Percentiles rank a stretch among this genome's conserved stretches.
Conservation (phyloP, 192 early-diverging fungal genomes). For the Coemansia sp. region DNA sequence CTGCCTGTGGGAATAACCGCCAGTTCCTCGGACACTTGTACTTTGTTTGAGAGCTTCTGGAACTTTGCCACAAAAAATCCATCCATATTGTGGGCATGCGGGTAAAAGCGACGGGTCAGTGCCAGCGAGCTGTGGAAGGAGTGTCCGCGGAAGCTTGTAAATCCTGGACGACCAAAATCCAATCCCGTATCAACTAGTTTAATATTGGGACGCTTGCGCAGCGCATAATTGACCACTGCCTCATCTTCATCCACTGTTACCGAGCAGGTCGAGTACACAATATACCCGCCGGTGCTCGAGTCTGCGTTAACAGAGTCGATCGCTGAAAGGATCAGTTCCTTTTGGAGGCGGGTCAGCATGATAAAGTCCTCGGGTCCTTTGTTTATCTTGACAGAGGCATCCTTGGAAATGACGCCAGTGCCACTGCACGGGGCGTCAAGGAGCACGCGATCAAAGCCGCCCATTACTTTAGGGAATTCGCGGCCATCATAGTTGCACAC, state of each 20-base stretch:
- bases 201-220: constrained; percentile 91
- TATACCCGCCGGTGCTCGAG: constrained; percentile 89
- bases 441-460: constrained; percentile 96
- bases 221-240: constrained; percentile 92
- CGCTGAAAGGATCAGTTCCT: constrained; percentile 92
- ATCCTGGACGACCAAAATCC: constrained; percentile 94
- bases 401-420: constrained; percentile 98
- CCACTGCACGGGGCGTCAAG: constrained; percentile 98
- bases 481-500: constrained; percentile 98
- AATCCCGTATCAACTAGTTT: constrained; percentile 87
- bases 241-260: constrained; percentile 98
- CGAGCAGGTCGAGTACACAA: constrained; percentile 99
- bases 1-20: constrained; percentile 43
- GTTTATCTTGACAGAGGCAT: constrained; percentile 92
- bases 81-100: constrained; percentile 99
- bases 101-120: constrained; percentile 88
- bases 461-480: constrained; percentile 94
- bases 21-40: constrained; percentile 28
- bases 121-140: constrained; percentile 79
- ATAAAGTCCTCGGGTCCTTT: constrained; percentile 92
- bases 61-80: constrained; percentile 99
- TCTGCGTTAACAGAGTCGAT: constrained; percentile 95
- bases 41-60: constrained; percentile 90
- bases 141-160: constrained; percentile 83
- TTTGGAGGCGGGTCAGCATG: constrained; percentile 90